A percentile compares a stretch with the other conserved stretches of the same genome.
These are phyloP conservation scores for Corymbia citriodora DNA, from an alignment of 441 rosid species.

Conservation along the genomic window DNA sequence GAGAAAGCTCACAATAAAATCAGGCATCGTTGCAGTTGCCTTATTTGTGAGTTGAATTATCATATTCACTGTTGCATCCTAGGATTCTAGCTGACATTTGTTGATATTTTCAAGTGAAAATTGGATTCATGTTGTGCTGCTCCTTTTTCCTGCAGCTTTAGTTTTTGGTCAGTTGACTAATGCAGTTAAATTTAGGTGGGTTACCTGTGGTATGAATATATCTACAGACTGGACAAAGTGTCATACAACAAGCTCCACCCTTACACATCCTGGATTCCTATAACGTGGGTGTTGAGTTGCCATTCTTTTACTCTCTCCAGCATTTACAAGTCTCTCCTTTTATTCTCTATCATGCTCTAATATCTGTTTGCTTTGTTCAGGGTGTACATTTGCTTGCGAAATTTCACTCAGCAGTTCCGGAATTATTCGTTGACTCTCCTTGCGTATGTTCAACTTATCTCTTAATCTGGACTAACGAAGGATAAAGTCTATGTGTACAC, in stretches of 20 bases:
- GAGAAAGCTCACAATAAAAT: constrained; percentile 63
- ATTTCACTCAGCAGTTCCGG: constrained; percentile 82
- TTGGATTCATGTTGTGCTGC: not conserved
- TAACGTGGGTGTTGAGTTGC: constrained; percentile 57
- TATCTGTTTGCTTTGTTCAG: constrained; percentile 33
- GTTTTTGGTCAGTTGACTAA: constrained; percentile 3
- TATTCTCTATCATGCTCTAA: constrained; percentile 6
- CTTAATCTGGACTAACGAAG: constrained; percentile 2
- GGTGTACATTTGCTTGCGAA: constrained; percentile 91
- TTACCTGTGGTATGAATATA: constrained; percentile 84
- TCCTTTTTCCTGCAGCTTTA: not conserved
- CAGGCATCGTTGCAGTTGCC: constrained; percentile 51
- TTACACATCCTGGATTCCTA: constrained; percentile 99
- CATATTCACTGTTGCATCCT: not conserved
- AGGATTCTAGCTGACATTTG: not conserved
- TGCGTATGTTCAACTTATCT: constrained; percentile 52
- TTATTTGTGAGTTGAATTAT: constrained; percentile 49
- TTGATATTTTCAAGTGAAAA: not conserved
- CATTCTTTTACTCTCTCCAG: not conserved
- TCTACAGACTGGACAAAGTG: constrained; percentile 93
- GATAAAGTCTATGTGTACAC: not conserved
- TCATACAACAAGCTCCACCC: constrained; percentile 96
- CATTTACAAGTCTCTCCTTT: not conserved
- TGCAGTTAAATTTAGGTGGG: constrained; percentile 56
- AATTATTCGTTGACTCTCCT: constrained; percentile 70